Evolutionary conservation across 306 rosid species (phyloP), one percentile per base, ranked within the genome.

Genomic region (Pueraria montana): DNA sequence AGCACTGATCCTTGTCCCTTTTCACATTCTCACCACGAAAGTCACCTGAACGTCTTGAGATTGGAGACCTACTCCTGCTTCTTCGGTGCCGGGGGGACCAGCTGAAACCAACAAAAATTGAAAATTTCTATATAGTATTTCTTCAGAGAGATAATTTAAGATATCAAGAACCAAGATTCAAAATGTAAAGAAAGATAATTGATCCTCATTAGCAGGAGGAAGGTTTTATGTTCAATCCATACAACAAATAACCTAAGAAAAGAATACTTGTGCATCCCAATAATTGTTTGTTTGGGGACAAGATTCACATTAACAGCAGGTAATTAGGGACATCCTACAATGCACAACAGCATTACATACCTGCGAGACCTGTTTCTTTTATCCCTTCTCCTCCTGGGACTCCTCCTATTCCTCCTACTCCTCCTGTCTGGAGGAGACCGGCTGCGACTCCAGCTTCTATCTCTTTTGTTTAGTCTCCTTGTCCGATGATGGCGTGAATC

Each of bases 11-110:
- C 88, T 84, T 91, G 68, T 88, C 91, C 82, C 91, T 85, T 88
- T 88, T 91, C 84, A 78, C 68, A 72, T 87, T 90, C 80, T 86
- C 97, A 74, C 85, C 79, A 62, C 76, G 82, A 62, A 83, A 80
- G 78, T 91, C 91, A 77, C 89, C 86, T 40, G 92, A 80, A 49
- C 88, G 97, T 84, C 94, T 91, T 78, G 76, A 63, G 70, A 76
- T 46, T 49, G 98, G 98, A 75, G 98, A 96, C 89, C 97, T 91
- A 80, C 94, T 93, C 90, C 97, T 91, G 86, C 92, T 93, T 89
- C 97, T 89, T 36, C 81, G 92, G 20, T 82, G 90, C 84, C 87
- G 79, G 36, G 97, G 95, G 53, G 97, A 94, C 91, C 90, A 79
- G 86, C 97, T 93, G 91, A 84, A 91, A 82, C 88, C 81, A 86